Percentiles rank a stretch among this genome's conserved stretches.
Conservation (phyloP, 2,329 filamentous ascomycete species). For the Cordyceps fumosorosea region DNA sequence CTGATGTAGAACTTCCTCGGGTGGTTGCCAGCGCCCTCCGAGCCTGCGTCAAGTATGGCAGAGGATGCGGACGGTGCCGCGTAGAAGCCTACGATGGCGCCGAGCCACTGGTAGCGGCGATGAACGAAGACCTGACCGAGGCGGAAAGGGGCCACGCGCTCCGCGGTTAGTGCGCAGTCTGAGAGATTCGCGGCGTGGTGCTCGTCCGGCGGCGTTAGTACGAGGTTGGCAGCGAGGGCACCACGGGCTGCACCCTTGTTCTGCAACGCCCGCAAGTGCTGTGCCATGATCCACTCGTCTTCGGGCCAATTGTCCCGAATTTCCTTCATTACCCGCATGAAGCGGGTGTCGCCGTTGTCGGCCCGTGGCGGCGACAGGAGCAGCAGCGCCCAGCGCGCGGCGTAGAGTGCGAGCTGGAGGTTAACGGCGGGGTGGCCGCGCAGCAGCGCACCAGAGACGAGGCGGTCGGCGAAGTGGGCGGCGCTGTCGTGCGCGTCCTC, state of each 20-base stretch:
- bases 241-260: conserved; percentile 31
- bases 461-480: conserved; percentile 22
- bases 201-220: neutral
- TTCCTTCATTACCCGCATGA: conserved; percentile 53
- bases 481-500: conserved; percentile 35
- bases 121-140: conserved; percentile 84
- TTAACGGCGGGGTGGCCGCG: conserved; percentile 35
- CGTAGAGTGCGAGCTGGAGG: conserved; percentile 57
- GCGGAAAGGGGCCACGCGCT: conserved; percentile 40
- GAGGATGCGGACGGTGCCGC: neutral
- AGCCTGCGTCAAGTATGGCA: neutral
- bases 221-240: neutral
- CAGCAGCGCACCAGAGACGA: conserved; percentile 28
- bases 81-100: conserved; percentile 70
- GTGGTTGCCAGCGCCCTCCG: conserved; percentile 30
- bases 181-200: conserved; percentile 21
- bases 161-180: conserved; percentile 20
- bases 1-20: conserved; percentile 65
- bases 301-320: conserved; percentile 39
- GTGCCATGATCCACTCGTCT: conserved; percentile 65
- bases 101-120: conserved; percentile 69
- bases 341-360: conserved; percentile 25
- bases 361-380: conserved; percentile 40
- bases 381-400: conserved; percentile 64
- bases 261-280: conserved; percentile 59